Conservation (phyloP, 2,329 filamentous ascomycete genomes). For the Alternaria sp. region DNA sequence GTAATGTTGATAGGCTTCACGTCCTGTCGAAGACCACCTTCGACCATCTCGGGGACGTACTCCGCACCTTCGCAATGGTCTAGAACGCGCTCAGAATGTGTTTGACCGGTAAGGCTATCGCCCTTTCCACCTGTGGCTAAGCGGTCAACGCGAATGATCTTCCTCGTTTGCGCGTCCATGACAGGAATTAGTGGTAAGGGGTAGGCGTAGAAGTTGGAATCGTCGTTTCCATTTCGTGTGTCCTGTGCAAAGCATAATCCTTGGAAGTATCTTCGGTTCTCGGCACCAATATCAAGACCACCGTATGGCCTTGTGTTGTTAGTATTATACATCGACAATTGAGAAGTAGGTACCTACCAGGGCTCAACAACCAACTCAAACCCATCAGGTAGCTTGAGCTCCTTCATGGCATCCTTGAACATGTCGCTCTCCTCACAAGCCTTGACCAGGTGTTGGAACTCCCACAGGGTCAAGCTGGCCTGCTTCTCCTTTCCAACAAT, state of each 20-base stretch:
- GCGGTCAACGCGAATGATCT: conserved; percentile 49
- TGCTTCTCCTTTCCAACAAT: conserved; percentile 60
- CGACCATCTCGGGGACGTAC: conserved; percentile 57
- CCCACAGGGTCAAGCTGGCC: conserved; percentile 59
- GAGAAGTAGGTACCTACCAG: conserved; percentile 41
- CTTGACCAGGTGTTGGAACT: conserved; percentile 46
- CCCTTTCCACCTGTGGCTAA: conserved; percentile 52
- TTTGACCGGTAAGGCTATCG: conserved; percentile 50
- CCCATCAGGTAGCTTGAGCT: conserved; percentile 63
- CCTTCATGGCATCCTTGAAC: conserved; percentile 61
- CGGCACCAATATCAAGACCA: conserved; percentile 59
- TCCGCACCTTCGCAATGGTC: conserved; percentile 63
- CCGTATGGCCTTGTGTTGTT: conserved; percentile 58
- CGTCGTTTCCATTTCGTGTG: conserved; percentile 55
- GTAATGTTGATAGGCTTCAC: conserved; percentile 75
- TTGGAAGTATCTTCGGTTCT: conserved; percentile 63
- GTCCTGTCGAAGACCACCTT: conserved; percentile 51
- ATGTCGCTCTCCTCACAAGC: conserved; percentile 62
- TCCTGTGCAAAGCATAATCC: conserved; percentile 63
- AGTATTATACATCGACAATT: neutral
- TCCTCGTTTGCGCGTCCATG: conserved; percentile 47
- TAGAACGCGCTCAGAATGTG: conserved; percentile 48
- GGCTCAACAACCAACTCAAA: conserved; percentile 66
- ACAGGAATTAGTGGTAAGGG: conserved; percentile 50
- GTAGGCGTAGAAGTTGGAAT: conserved; percentile 54